Conservation (phyloP, 1,284 basidiomycete genomes). For the Puccinia triticina region DNA sequence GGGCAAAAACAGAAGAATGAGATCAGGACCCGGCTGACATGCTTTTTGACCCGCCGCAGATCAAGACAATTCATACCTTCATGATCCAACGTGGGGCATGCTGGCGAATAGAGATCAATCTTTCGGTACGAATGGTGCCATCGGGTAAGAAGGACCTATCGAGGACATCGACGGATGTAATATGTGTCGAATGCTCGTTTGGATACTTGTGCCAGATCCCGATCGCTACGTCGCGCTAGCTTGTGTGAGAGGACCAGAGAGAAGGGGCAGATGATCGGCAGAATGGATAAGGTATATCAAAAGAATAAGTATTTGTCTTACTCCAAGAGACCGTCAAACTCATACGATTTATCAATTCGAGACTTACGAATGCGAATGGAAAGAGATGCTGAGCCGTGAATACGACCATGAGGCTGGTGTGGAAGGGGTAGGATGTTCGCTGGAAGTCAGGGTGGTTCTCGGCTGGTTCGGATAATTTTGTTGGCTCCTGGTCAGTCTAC, state of each 20-base stretch:
- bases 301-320: neutral
- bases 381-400: slow-evolving; percentile 41
- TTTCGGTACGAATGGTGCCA: slow-evolving; percentile 43
- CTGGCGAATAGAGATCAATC: slow-evolving; percentile 44
- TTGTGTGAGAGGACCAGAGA: slow-evolving; percentile 20
- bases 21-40: neutral
- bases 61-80: slow-evolving; percentile 19
- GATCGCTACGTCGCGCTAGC: slow-evolving; percentile 40
- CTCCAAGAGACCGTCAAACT: neutral
- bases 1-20: neutral
- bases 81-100: slow-evolving; percentile 51
- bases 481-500: too few species aligned
- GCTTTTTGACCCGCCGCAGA: neutral
- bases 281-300: neutral
- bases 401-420: neutral
- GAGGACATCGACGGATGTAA: slow-evolving; percentile 42
- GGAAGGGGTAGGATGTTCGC: neutral
- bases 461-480: neutral
- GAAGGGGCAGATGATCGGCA: neutral
- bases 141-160: slow-evolving; percentile 37
- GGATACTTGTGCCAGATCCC: slow-evolving; percentile 51
- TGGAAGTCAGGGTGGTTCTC: neutral
- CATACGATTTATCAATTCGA: too few species aligned
- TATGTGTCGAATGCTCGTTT: slow-evolving; percentile 31
- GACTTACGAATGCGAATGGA: slow-evolving; percentile 49